These are phyloP conservation scores for Aspergillus tanneri DNA, from an alignment of 2,329 filamentous ascomycete genomes.

Conservation along the genomic window DNA sequence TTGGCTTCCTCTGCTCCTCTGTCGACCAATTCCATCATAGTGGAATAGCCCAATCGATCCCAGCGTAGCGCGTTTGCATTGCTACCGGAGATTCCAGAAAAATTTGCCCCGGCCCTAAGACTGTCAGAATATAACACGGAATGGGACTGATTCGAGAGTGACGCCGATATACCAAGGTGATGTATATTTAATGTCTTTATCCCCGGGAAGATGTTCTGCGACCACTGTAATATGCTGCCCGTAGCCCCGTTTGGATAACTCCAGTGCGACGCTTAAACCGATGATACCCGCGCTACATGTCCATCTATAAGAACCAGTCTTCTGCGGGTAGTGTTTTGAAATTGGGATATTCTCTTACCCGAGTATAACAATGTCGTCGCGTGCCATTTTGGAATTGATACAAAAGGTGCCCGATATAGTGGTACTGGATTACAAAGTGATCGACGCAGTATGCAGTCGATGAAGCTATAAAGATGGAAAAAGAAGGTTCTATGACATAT, in stretches of 20 bases:
- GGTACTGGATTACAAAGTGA: neutral
- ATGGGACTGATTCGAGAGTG: neutral
- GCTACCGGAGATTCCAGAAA: constrained; percentile 46
- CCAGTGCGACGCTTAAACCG: constrained; percentile 12
- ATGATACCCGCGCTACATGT: constrained; percentile 10
- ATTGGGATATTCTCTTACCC: too few relatives aligned
- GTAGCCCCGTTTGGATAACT: constrained; percentile 10
- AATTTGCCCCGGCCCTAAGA: constrained; percentile 46
- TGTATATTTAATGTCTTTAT: constrained; percentile 41
- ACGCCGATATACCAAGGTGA: constrained; percentile 38
- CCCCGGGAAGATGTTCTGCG: constrained; percentile 45
- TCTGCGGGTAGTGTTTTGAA: neutral
- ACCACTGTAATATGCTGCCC: constrained; percentile 33
- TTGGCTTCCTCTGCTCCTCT: constrained; percentile 30
- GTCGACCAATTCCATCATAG: constrained; percentile 37
- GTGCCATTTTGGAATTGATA: neutral
- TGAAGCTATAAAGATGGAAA: too few relatives aligned
- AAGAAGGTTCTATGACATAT: too few relatives aligned
- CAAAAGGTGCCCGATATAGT: neutral
- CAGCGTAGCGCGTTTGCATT: constrained; percentile 45
- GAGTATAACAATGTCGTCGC: constrained; percentile 2
- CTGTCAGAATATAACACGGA: neutral
- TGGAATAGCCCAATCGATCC: constrained; percentile 43
- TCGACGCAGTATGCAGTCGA: too few relatives aligned
- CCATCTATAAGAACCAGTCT: neutral